Evolutionary conservation across 192 early-diverging fungal genomes (phyloP), one percentile per base, ranked within the genome.

Genomic region (Linnemannia elongata): DNA sequence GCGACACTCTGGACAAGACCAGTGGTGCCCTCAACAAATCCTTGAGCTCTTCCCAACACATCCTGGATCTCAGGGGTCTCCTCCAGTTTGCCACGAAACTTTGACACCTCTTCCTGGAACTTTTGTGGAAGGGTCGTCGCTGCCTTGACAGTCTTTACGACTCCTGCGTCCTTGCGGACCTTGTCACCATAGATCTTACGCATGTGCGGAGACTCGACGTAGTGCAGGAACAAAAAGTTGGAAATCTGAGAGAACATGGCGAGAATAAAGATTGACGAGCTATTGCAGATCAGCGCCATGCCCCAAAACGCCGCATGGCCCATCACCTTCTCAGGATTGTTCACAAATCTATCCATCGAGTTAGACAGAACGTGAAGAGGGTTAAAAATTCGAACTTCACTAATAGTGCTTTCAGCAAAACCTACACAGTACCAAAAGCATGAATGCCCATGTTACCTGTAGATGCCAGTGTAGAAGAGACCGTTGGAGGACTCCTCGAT

Each of bases 231-330:
- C 81, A 97, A 79, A 86, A 97, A 95, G 76, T 94, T 97, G 78
- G 93, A 94, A 12, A 93, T 82, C 79, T 98, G 97, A 20, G 96
- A 93, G 77, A 97, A 92, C 70, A 97, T 75, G 13, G 98, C 96
- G 69, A 98, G 88, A 20, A 92, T 92, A 79, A 97, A 96, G 87
- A 99, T 93, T 20, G 92, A 84, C 93, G 93, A 93, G 66, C 92
- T 94, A 63, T 93, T 93, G 66, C 96, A 95, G 76, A 98, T 96
- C 75, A 99, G 86, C 17, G 97, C 94, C 80, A 98, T 89, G 7
- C 97, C 98, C 94, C 97, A 99, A 82, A 97, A 98, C 2, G 98
- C 97, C 9, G 96, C 95, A 77, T 96, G 96, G 24, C 96, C 97
- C 78, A 98, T 95, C 44, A 98, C 92, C 86, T 97, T 95, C 73